Percentiles rank a stretch among this genome's conserved stretches.
These are phyloP conservation scores for Grosmannia huntii DNA, from an alignment of 2,329 filamentous ascomycete genomes.

Conservation along the genomic window DNA sequence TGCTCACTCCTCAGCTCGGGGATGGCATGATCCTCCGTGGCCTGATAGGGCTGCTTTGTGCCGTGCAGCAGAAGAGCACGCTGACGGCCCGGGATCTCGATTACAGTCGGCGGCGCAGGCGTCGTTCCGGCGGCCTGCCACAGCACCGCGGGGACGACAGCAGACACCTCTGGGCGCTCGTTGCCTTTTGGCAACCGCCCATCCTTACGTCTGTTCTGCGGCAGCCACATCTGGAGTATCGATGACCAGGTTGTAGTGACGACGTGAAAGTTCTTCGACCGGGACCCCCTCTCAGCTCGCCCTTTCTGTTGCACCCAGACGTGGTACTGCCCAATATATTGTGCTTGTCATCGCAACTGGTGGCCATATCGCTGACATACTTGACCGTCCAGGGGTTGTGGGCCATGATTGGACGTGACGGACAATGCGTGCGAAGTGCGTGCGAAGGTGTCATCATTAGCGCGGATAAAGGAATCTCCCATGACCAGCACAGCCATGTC, in stretches of 20 bases:
- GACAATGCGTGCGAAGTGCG: background rate
- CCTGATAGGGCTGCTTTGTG: slow-evolving; percentile 17
- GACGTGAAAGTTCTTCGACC: background rate
- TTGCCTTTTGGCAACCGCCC: background rate
- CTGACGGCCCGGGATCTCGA: slow-evolving; percentile 9
- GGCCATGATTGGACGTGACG: background rate
- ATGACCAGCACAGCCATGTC: background rate
- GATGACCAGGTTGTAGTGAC: background rate
- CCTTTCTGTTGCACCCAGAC: background rate
- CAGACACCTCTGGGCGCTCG: background rate
- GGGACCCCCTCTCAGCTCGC: background rate
- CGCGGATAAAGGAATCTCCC: background rate
- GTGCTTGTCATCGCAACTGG: background rate
- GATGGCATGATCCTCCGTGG: slow-evolving; percentile 17
- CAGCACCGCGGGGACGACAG: background rate
- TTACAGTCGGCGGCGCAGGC: background rate
- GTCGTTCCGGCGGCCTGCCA: background rate
- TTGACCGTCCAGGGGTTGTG: background rate
- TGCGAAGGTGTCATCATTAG: slow-evolving; percentile 3
- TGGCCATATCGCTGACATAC: background rate
- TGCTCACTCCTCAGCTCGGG: slow-evolving; percentile 13
- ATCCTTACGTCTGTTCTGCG: background rate
- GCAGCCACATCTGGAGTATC: background rate
- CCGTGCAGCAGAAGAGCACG: slow-evolving; percentile 18
- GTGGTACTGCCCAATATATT: background rate